These are phyloP conservation scores for Parachlorella kessleri DNA, from an alignment of 139 green algal species.

Conservation along the genomic window DNA sequence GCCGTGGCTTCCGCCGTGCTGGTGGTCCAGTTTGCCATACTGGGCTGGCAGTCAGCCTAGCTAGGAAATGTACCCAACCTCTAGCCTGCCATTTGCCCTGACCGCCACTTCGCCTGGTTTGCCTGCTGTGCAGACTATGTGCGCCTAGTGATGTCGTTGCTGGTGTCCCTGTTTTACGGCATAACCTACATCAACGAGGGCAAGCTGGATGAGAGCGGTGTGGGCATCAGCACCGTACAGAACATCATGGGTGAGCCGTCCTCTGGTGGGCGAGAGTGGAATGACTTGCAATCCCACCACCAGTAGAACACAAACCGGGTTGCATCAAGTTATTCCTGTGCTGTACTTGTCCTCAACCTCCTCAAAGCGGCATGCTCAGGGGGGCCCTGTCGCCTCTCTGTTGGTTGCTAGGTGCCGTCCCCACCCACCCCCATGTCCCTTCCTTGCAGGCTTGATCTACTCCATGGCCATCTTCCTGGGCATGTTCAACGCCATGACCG, in stretches of 20 bases:
- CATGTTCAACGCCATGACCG: slow-evolving; percentile 5
- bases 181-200: slow-evolving; percentile 40
- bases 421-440: not conserved
- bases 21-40: too few relatives aligned
- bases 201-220: not conserved
- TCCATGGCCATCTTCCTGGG: slow-evolving; percentile 11
- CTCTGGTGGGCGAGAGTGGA: not conserved
- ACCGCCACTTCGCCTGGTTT: not conserved
- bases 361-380: too few relatives aligned
- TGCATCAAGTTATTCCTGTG: not conserved
- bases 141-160: slow-evolving; percentile 42
- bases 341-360: too few relatives aligned
- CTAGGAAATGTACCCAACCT: not conserved
- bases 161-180: slow-evolving; percentile 39
- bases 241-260: slow-evolving; percentile 33
- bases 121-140: slow-evolving; percentile 15
- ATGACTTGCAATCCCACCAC: not conserved
- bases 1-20: too few relatives aligned
- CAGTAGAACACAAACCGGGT: not conserved
- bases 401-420: not conserved
- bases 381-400: not conserved
- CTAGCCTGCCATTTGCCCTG: not conserved
- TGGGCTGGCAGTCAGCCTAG: not conserved
- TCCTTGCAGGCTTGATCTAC: slow-evolving; percentile 1
- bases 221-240: slow-evolving; percentile 34